Conservation (phyloP, 805 yeast genomes). For the Zygoascus bituminiphila region DNA sequence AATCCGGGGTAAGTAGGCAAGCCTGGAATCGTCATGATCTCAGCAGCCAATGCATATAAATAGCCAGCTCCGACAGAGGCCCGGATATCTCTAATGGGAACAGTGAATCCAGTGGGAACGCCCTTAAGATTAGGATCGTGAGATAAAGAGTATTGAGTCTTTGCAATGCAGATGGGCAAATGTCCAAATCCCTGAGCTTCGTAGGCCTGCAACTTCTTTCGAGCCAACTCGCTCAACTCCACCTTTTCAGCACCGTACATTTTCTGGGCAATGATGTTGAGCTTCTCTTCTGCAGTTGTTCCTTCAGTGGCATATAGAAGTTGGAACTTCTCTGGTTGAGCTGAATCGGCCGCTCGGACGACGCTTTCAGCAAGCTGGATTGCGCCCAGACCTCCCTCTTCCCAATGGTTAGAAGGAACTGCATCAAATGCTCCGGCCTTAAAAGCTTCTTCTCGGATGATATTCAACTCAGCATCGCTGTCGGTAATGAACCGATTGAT, state of each 20-base stretch:
- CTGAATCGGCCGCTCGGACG: constrained; percentile 52
- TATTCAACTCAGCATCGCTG: constrained; percentile 67
- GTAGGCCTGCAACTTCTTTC: constrained; percentile 71
- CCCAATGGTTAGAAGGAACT: constrained; percentile 89
- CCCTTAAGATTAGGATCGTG: constrained; percentile 92
- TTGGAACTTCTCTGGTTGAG: constrained; percentile 41
- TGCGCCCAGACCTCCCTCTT: constrained; percentile 90
- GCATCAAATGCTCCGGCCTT: constrained; percentile 92
- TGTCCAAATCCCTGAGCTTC: constrained; percentile 81
- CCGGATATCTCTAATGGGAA: constrained; percentile 91
- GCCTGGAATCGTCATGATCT: constrained; percentile 96
- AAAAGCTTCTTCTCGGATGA: constrained; percentile 68
- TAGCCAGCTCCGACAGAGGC: constrained; percentile 96
- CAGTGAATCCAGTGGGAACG: constrained; percentile 87
- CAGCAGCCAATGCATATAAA: constrained; percentile 91
- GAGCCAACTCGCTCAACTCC: constrained; percentile 76
- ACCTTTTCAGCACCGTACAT: constrained; percentile 91
- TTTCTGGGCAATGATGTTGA: constrained; percentile 67
- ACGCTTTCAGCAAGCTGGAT: constrained; percentile 76
- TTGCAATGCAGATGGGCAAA: constrained; percentile 93
- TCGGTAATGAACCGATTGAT: constrained; percentile 83
- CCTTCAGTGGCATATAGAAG: constrained; percentile 61
- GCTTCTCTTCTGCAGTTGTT: constrained; percentile 68
- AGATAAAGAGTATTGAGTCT: constrained; percentile 93
- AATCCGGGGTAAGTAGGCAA: constrained; percentile 92